Conservation (phyloP, 78 protist species). For the Bodo saltans region DNA sequence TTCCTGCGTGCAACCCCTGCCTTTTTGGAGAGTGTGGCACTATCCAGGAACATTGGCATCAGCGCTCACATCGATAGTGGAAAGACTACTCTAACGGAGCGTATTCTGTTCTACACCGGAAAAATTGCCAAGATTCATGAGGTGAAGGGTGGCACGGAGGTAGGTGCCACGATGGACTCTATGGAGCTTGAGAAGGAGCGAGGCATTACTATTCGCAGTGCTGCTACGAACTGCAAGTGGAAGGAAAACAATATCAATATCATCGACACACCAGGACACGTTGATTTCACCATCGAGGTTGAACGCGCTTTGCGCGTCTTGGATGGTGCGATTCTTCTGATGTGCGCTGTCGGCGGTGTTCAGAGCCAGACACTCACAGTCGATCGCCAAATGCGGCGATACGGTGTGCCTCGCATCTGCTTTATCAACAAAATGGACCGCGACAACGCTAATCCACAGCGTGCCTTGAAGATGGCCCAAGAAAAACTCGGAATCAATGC, state of each 20-base stretch:
- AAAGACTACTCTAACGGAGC: conserved; percentile 93
- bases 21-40: background rate
- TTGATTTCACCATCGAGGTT: conserved; percentile 97
- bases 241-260: conserved; percentile 77
- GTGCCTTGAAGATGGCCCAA: background rate
- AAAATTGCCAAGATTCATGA: conserved; percentile 80
- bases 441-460: conserved; percentile 36
- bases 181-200: conserved; percentile 93
- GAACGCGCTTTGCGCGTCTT: conserved; percentile 84
- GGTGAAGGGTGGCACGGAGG: conserved; percentile 80
- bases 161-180: conserved; percentile 91
- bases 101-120: conserved; percentile 91
- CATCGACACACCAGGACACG: conserved; percentile 98
- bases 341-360: conserved; percentile 92
- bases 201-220: conserved; percentile 95
- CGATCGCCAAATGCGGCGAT: conserved; percentile 72
- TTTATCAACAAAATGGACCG: conserved; percentile 93
- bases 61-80: conserved; percentile 91
- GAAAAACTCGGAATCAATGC: conserved; percentile 77
- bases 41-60: conserved; percentile 80
- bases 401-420: conserved; percentile 84
- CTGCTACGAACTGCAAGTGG: conserved; percentile 92
- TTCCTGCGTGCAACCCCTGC: too few relatives aligned
- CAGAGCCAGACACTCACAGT: conserved; percentile 53
- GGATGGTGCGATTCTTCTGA: conserved; percentile 86